Conservation (phyloP, 2,329 filamentous ascomycete species). For the Pseudocercospora eumusae region DNA sequence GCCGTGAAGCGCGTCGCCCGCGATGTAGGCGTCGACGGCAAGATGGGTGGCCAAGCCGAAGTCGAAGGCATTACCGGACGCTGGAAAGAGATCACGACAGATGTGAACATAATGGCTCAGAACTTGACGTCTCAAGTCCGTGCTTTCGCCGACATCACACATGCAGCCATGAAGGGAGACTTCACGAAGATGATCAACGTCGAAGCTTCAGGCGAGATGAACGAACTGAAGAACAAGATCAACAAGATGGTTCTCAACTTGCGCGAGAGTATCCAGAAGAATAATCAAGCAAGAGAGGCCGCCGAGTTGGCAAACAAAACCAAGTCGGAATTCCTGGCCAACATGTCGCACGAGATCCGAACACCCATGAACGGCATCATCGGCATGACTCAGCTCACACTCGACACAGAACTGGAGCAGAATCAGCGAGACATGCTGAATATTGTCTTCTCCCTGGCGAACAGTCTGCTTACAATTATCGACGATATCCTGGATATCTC, state of each 20-base stretch:
- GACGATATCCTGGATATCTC: slow-evolving; percentile 73
- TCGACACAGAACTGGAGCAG: slow-evolving; percentile 89
- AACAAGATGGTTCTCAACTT: slow-evolving; percentile 98
- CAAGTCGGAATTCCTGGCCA: slow-evolving; percentile 96
- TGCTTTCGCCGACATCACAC: slow-evolving; percentile 98
- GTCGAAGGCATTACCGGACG: slow-evolving; percentile 88
- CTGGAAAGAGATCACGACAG: slow-evolving; percentile 98
- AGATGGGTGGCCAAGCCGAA: slow-evolving; percentile 97
- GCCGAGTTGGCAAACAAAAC: slow-evolving; percentile 97
- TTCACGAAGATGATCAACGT: slow-evolving; percentile 97
- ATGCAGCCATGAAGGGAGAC: slow-evolving; percentile 92
- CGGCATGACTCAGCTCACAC: slow-evolving; percentile 93
- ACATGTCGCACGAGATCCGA: slow-evolving; percentile 98
- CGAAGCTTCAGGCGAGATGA: slow-evolving; percentile 97
- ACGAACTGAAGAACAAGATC: slow-evolving; percentile 97
- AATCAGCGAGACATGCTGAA: slow-evolving; percentile 98
- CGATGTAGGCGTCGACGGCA: slow-evolving; percentile 95
- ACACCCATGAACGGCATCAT: slow-evolving; percentile 98
- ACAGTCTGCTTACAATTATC: slow-evolving; percentile 94
- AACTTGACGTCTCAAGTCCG: slow-evolving; percentile 93
- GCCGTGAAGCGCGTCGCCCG: slow-evolving; percentile 94
- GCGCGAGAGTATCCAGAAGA: slow-evolving; percentile 92
- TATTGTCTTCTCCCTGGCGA: slow-evolving; percentile 94
- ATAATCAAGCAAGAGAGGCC: slow-evolving; percentile 91
- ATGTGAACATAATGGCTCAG: slow-evolving; percentile 87